A percentile compares a stretch with the other conserved stretches of the same genome.
Evolutionary conservation across 164 flowering plant genomes (phyloP).

Genomic region (Annona cherimola): DNA sequence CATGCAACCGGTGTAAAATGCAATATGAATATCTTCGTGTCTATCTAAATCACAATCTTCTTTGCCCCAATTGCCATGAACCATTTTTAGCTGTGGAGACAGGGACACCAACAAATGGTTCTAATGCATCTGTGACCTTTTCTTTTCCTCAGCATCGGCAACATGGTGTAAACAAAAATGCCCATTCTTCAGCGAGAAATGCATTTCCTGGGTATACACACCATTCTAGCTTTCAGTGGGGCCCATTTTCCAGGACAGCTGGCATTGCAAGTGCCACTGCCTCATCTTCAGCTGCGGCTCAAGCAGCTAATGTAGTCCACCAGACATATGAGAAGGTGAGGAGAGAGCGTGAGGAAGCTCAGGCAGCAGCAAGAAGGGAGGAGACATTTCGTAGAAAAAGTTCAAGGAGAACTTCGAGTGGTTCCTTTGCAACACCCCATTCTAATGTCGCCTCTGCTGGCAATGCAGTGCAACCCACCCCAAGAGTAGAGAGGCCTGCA

Average conservation of each 20-base stretch:
- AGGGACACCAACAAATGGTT: slow-evolving; percentile 26
- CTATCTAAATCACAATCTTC: slow-evolving; percentile 55
- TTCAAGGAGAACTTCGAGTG: slow-evolving; percentile 30
- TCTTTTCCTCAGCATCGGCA: slow-evolving; percentile 5
- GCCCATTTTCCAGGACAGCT: slow-evolving; percentile 42
- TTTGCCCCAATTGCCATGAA: slow-evolving; percentile 55
- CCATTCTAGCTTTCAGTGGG: slow-evolving; percentile 45
- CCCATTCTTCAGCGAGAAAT: slow-evolving; percentile 21
- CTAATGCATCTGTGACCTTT: slow-evolving; percentile 22
- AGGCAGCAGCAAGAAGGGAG: slow-evolving; percentile 60
- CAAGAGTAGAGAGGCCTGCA: slow-evolving; percentile 21
- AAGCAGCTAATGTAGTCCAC: slow-evolving; percentile 56
- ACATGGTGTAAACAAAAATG: slow-evolving; percentile 20
- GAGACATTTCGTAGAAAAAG: slow-evolving; percentile 47
- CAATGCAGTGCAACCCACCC: slow-evolving; percentile 1
- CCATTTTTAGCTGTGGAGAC: slow-evolving; percentile 60
- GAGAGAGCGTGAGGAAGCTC: slow-evolving; percentile 65
- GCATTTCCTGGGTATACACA: slow-evolving; percentile 17
- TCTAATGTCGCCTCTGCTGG: slow-evolving; percentile 13
- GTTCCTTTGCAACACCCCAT: slow-evolving; percentile 12
- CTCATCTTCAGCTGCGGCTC: slow-evolving; percentile 46
- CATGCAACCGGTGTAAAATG: slow-evolving; percentile 59
- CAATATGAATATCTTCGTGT: slow-evolving; percentile 61
- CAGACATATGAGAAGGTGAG: slow-evolving; percentile 62
- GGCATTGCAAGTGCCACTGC: slow-evolving; percentile 28